Evolutionary conservation across 139 green algal genomes (phyloP).

Genomic region (Limnomonas spitsbergensis): DNA sequence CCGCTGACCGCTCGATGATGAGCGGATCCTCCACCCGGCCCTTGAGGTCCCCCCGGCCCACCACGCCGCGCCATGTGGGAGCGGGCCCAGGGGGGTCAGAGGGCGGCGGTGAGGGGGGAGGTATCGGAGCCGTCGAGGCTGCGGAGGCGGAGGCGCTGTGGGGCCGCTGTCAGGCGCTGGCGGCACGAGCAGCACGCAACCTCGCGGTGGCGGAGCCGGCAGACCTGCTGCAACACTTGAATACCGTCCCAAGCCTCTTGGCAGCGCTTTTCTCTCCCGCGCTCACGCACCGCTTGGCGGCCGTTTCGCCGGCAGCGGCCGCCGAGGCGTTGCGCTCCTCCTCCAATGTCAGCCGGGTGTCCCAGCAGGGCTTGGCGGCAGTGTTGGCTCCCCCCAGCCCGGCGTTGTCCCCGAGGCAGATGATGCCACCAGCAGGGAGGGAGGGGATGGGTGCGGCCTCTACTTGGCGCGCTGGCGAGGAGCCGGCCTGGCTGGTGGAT

Average conservation of each 20-base stretch:
- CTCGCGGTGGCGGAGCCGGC: neutral
- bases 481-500: neutral
- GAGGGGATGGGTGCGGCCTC: no score
- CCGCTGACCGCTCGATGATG: no score
- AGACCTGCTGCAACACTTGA: neutral
- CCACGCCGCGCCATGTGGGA: neutral
- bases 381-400: neutral
- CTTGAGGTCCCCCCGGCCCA: no score
- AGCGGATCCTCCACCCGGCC: no score
- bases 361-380: neutral
- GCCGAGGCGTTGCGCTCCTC: neutral
- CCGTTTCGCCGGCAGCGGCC: no score
- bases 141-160: neutral
- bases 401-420: no score
- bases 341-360: neutral
- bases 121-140: neutral
- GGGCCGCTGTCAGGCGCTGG: neutral
- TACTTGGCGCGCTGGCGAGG: neutral
- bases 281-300: no score
- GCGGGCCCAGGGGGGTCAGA: neutral
- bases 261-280: no score
- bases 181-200: neutral
- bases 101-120: neutral
- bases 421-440: no score
- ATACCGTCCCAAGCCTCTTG: neutral